phyloP scores from a whole-genome alignment of 176 grass and related monocot genomes.

The Tuctoria greenei region DNA sequence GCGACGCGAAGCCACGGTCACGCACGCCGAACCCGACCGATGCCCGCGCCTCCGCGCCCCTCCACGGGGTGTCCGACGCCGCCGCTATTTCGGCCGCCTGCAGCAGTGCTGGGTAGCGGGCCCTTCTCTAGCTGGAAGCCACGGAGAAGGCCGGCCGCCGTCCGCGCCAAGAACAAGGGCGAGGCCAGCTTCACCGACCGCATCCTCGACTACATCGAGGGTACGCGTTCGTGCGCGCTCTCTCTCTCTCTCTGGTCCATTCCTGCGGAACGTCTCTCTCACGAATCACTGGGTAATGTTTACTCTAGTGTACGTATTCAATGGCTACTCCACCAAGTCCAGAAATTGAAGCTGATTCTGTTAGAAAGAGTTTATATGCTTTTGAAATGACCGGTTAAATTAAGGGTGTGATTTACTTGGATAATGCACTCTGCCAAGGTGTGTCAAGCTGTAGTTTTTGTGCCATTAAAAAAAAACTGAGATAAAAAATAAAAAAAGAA shows the following conservation, averaged over 20 bases:
- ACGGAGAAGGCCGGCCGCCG: background rate
- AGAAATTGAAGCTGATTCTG: background rate
- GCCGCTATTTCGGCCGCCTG: background rate
- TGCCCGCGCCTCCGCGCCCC: slow-evolving; percentile 22
- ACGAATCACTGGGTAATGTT: background rate
- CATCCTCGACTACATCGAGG: slow-evolving; percentile 94
- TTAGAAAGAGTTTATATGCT: background rate
- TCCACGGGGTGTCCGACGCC: background rate
- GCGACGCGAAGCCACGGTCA: background rate
- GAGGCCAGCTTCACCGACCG: slow-evolving; percentile 82
- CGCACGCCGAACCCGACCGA: slow-evolving; percentile 26
- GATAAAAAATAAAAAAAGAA: background rate
- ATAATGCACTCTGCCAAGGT: no score
- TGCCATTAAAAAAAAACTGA: background rate
- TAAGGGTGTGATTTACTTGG: background rate
- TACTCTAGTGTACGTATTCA: background rate
- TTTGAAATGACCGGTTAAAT: background rate
- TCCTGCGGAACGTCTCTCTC: background rate
- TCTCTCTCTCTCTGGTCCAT: background rate
- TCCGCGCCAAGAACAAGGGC: slow-evolving; percentile 53
- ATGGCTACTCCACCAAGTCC: background rate
- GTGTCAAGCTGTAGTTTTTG: background rate
- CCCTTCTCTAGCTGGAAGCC: background rate
- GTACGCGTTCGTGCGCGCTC: slow-evolving; percentile 28
- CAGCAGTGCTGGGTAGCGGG: background rate